phyloP scores from a whole-genome alignment of 78 protist species.

The Polysphondylium violaceum region DNA sequence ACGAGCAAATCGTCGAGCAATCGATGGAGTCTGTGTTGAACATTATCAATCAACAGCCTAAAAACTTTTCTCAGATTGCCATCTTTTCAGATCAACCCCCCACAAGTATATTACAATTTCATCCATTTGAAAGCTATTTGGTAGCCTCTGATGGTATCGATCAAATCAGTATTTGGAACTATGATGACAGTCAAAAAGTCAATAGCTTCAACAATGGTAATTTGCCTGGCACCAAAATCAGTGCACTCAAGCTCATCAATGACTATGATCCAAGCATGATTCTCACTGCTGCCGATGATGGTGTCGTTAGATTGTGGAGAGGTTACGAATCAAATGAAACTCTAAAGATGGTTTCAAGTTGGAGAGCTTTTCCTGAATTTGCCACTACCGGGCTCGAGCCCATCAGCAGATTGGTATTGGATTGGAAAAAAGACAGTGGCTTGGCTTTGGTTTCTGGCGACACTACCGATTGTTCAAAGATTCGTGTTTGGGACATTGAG shows the following conservation, averaged over 20 bases:
- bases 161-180: constrained; percentile 84
- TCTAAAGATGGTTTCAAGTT: constrained; percentile 64
- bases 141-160: constrained; percentile 75
- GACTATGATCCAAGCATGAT: constrained; percentile 67
- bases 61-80: constrained; percentile 63
- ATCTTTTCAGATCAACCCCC: constrained; percentile 57
- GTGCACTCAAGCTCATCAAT: constrained; percentile 71
- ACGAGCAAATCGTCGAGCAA: constrained; percentile 61
- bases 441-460: constrained; percentile 62
- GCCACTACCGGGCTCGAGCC: constrained; percentile 65
- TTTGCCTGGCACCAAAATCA: constrained; percentile 70
- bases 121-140: constrained; percentile 81
- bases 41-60: constrained; percentile 51
- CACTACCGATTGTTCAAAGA: constrained; percentile 47
- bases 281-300: constrained; percentile 86
- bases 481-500: constrained; percentile 90
- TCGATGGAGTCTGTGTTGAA: constrained; percentile 58
- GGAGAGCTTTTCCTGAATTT: constrained; percentile 83
- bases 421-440: constrained; percentile 77
- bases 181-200: constrained; percentile 51
- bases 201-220: constrained; percentile 79
- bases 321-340: constrained; percentile 40
- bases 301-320: constrained; percentile 86
- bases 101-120: constrained; percentile 58
- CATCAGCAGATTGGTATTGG: constrained; percentile 50